These are phyloP conservation scores for Picochlorum sp. DNA, from an alignment of 139 green algal species.

Conservation along the genomic window DNA sequence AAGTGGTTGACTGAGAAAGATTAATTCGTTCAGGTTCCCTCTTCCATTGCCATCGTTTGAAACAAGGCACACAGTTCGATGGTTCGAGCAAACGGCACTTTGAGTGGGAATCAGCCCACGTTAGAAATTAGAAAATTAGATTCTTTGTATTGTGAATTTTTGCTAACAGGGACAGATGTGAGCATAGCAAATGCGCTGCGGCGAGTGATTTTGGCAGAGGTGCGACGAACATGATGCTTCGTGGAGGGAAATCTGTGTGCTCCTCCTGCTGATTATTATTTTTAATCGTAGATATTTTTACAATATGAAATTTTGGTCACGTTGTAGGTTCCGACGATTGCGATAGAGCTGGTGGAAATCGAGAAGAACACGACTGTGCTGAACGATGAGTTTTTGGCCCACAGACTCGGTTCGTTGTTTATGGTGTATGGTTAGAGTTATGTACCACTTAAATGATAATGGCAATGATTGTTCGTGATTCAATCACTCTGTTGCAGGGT, in stretches of 20 bases:
- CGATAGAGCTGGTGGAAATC: constrained; percentile 97
- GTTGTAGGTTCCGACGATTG: constrained; percentile 84
- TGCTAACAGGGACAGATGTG: constrained; percentile 71
- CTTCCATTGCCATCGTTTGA: too few relatives aligned
- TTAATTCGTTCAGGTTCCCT: too few relatives aligned
- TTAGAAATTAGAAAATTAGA: constrained; percentile 5
- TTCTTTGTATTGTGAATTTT: constrained; percentile 78
- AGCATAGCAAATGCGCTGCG: constrained; percentile 89
- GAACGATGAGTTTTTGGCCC: constrained; percentile 96
- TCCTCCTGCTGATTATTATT: background rate
- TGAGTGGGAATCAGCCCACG: background rate
- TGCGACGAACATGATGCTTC: too few relatives aligned
- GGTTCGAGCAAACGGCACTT: too few relatives aligned
- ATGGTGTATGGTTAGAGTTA: too few relatives aligned
- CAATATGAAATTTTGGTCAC: background rate
- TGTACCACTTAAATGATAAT: too few relatives aligned
- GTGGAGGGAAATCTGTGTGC: too few relatives aligned
- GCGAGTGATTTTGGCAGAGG: constrained; percentile 82
- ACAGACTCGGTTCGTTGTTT: constrained; percentile 46
- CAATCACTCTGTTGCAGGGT: too few relatives aligned
- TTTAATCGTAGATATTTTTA: background rate
- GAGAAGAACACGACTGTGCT: constrained; percentile 93
- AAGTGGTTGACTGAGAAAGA: too few relatives aligned
- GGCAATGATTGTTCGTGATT: too few relatives aligned
- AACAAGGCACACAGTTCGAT: too few relatives aligned